These are phyloP conservation scores for Cryptosporidium bovis DNA, from an alignment of 169 alveolate genomes.

Conservation along the genomic window DNA sequence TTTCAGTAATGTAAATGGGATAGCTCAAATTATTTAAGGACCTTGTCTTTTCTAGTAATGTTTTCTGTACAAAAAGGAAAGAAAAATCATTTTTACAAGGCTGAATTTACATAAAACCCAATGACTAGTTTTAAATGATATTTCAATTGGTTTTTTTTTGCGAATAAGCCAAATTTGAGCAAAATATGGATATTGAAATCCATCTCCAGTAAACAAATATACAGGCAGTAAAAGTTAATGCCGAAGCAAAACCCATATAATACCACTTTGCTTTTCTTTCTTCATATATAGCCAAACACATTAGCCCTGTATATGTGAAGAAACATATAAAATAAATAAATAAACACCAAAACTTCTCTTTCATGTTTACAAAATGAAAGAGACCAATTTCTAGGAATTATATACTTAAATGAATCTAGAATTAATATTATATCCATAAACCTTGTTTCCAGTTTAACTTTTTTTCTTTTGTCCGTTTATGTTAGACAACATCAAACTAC, in stretches of 20 bases:
- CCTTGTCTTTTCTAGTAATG: too few species aligned
- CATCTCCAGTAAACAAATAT: constrained; percentile 62
- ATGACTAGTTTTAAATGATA: background rate
- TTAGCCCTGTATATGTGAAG: constrained; percentile 3
- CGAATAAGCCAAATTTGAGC: constrained; percentile 53
- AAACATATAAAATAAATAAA: constrained; percentile 4
- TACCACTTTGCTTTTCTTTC: constrained; percentile 41
- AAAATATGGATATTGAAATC: constrained; percentile 65
- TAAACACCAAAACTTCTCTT: constrained; percentile 4
- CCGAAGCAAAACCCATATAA: constrained; percentile 30
- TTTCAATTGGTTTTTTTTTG: constrained; percentile 10
- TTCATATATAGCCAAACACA: constrained; percentile 20
- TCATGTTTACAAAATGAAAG: background rate
- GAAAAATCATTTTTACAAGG: background rate
- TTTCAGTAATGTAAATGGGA: too few species aligned
- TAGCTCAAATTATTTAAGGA: too few species aligned
- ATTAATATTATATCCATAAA: too few species aligned
- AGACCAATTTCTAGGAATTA: too few species aligned
- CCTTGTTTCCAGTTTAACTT: too few species aligned
- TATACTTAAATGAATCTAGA: too few species aligned
- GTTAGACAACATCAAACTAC: too few species aligned
- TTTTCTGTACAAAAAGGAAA: background rate
- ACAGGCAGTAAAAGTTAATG: constrained; percentile 14
- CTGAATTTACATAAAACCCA: background rate
- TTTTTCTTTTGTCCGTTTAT: too few species aligned